Percentiles rank a stretch among this genome's conserved stretches.
phyloP scores from a whole-genome alignment of 768 basidiomycete species.

The Lyophyllum decastes region DNA sequence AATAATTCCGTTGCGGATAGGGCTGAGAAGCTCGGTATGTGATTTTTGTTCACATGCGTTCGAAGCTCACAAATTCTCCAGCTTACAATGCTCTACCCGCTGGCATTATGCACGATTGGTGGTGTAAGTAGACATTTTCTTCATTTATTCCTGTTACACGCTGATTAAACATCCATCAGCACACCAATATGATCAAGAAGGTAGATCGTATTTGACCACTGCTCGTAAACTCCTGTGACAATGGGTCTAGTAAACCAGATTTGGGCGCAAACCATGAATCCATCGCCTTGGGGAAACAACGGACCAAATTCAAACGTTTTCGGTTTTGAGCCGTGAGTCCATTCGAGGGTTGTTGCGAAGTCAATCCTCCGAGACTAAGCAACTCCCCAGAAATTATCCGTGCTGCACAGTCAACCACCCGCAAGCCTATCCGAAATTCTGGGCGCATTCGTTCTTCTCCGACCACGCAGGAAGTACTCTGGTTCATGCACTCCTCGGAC shows the following conservation, averaged over 20 bases:
- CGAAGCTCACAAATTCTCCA: slow-evolving; percentile 6
- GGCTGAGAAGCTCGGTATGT: slow-evolving; percentile 37
- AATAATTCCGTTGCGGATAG: slow-evolving; percentile 44
- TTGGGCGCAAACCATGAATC: slow-evolving; percentile 40
- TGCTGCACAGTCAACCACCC: slow-evolving; percentile 47
- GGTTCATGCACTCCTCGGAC: slow-evolving; percentile 39
- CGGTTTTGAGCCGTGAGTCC: slow-evolving; percentile 41
- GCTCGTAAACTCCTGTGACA: not conserved
- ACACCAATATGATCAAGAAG: slow-evolving; percentile 46
- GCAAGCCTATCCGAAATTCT: slow-evolving; percentile 42
- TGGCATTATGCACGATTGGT: slow-evolving; percentile 39
- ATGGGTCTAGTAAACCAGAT: slow-evolving; percentile 37
- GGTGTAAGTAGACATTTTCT: slow-evolving; percentile 24
- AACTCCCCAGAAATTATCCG: slow-evolving; percentile 35
- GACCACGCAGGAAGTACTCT: slow-evolving; percentile 29
- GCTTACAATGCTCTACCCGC: slow-evolving; percentile 44
- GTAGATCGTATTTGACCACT: slow-evolving; percentile 14
- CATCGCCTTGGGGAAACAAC: slow-evolving; percentile 38
- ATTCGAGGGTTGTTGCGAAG: not conserved
- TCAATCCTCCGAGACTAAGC: not conserved
- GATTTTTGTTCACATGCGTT: not conserved
- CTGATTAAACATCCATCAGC: slow-evolving; percentile 20
- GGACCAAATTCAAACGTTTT: slow-evolving; percentile 42
- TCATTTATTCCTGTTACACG: not conserved
- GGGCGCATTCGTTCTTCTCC: slow-evolving; percentile 40